Percentiles rank a stretch among this genome's conserved stretches.
Evolutionary conservation across 192 early-diverging fungal genomes (phyloP).

Genomic region (Coemansia sp.): DNA sequence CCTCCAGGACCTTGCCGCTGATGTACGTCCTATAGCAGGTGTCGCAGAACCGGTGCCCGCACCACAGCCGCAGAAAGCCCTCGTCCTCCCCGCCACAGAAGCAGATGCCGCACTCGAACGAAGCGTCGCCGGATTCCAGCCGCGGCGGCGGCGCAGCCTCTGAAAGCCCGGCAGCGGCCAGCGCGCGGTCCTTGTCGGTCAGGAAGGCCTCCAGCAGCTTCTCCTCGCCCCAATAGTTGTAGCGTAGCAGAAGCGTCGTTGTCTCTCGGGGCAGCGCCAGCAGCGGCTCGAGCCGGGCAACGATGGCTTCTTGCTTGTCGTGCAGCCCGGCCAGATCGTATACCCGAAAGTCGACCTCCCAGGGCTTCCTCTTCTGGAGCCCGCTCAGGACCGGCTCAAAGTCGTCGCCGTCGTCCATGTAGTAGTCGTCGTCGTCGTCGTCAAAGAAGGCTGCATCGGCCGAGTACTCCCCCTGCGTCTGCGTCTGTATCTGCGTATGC

Average conservation of each 20-base stretch:
- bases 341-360: conserved; percentile 43
- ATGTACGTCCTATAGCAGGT: conserved; percentile 85
- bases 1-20: conserved; percentile 76
- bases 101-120: conserved; percentile 89
- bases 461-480: conserved; percentile 19
- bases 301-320: conserved; percentile 25
- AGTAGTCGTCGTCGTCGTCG: conserved; percentile 25
- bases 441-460: conserved; percentile 8
- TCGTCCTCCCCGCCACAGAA: conserved; percentile 51
- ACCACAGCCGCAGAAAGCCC: conserved; percentile 63
- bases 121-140: conserved; percentile 19
- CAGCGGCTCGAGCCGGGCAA: conserved; percentile 27
- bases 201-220: conserved; percentile 39
- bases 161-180: conserved; percentile 24
- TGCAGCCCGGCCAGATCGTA: conserved; percentile 17
- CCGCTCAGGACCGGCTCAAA: conserved; percentile 22
- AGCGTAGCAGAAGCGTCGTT: conserved; percentile 36
- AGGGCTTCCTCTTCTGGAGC: conserved; percentile 14
- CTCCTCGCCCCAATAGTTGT: conserved; percentile 43
- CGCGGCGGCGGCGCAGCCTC: conserved; percentile 5
- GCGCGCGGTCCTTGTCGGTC: conserved; percentile 22
- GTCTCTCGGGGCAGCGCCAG: conserved; percentile 29
- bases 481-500: no score
- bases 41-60: conserved; percentile 83
- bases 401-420: conserved; percentile 14